Base-by-base conservation (phyloP, 202 grass and related monocot genomes). In the Cymbopogon flexuosus region DNA sequence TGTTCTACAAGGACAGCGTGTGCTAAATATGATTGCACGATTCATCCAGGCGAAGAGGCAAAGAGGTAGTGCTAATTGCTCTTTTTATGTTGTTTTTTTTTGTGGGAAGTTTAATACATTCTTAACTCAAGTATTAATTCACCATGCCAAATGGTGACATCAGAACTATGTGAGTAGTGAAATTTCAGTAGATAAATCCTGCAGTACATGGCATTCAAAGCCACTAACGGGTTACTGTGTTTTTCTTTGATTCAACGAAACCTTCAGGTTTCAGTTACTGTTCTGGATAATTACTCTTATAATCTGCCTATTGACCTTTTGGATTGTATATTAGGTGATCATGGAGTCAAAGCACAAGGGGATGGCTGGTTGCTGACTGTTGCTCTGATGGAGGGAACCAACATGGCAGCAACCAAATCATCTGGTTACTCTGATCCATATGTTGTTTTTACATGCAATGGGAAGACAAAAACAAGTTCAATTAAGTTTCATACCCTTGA, bases 381-480 rank as follows among this genome's bases (percentile, higher is more conserved):
- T 80, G 92, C 95, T 41, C 86, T 98, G 80, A 90, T 98, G 1
- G 95, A 93, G 75, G 95, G 88, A 51, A 82, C 79, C 39, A 91
- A 91, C 73, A 36, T 98, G 84, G 84, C 92, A 80, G 81, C 92
- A 59, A 91, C 84, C 18, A 93, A 95, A 73, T 83, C 88, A 73
- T 91, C 88, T 46, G 88, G 92, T 30, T 87, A 65, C 71, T 95
- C 95, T 88, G 95, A 98, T 84, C 92, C 95, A 51, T 98, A 95
- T 91, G 95, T 98, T 45, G 86, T 98, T 70, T 93, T 93, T 84
- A 93, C 90, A 46, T 95, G 95, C 79, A 98, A 98, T 78, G 92
- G 95, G 40, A 88, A 91, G 88, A 85, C 72, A 77, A 95, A 91
- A 81, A 91, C 90, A 85, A 98, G 92, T 78, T 98, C 95, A 10